Evolutionary conservation across 2,329 filamentous ascomycete species (phyloP).

Genomic region (Calonectria naviculata): DNA sequence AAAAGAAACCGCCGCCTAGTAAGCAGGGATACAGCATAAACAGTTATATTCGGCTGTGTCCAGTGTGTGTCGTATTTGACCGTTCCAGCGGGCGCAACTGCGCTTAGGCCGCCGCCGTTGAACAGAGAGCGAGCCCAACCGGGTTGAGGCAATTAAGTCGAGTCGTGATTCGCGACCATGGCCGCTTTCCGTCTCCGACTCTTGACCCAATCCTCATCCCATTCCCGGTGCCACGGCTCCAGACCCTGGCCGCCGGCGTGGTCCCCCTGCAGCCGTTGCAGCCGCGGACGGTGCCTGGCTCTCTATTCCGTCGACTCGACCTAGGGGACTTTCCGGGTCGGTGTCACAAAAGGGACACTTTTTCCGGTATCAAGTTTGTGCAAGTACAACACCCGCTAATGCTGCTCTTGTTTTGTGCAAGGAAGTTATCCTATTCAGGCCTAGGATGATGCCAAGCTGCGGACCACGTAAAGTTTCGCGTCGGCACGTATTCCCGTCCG

Average conservation of each 20-base stretch:
- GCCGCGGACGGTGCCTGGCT: background rate
- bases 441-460: background rate
- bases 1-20: background rate
- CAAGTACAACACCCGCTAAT: background rate
- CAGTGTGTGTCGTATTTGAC: background rate
- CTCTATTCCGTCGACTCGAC: background rate
- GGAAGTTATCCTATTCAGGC: background rate
- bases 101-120: background rate
- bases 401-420: background rate
- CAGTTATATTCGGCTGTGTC: background rate
- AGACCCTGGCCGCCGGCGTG: background rate
- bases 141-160: conserved; percentile 4
- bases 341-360: background rate
- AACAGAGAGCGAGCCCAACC: background rate
- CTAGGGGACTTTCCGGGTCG: background rate
- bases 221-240: conserved; percentile 1
- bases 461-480: background rate
- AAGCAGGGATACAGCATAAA: background rate
- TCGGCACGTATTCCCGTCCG: background rate
- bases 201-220: background rate
- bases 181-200: background rate
- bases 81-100: background rate
- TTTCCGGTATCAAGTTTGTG: background rate
- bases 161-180: background rate
- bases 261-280: conserved; percentile 5